A percentile compares a stretch with the other conserved stretches of the same genome.
Conservation (phyloP, 306 rosid genomes). For the Cyclanthera cordifolia region DNA sequence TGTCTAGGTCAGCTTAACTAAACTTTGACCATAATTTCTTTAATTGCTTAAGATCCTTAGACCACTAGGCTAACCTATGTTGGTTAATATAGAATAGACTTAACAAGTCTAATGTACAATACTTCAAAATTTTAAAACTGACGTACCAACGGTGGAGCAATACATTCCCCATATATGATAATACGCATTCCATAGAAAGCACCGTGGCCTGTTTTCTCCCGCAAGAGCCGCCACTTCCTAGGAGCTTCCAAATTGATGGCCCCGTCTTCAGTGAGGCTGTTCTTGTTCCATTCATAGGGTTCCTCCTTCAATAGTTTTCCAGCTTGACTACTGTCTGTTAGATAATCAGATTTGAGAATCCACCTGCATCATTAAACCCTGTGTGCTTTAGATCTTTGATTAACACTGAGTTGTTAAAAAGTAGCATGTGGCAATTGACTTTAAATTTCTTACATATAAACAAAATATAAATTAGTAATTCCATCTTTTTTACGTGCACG, state of each 20-base stretch:
- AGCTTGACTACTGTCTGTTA: conserved; percentile 55
- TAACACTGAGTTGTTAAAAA: neutral
- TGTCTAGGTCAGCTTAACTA: no score
- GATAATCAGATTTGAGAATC: conserved; percentile 79
- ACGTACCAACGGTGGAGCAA: conserved; percentile 76
- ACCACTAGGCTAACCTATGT: no score
- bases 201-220: conserved; percentile 76
- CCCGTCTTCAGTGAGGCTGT: conserved; percentile 74
- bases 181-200: conserved; percentile 69
- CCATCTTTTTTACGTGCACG: neutral
- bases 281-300: conserved; percentile 77
- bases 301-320: conserved; percentile 61
- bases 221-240: conserved; percentile 79
- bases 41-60: no score
- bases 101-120: no score
- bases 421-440: neutral
- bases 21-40: no score
- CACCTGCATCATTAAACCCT: conserved; percentile 44
- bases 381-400: neutral
- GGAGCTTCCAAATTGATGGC: conserved; percentile 90
- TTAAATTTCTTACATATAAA: neutral
- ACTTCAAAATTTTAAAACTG: neutral
- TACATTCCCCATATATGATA: conserved; percentile 69
- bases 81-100: no score
- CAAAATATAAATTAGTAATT: neutral